Evolutionary conservation across 2,329 filamentous ascomycete species (phyloP), one percentile per base, ranked within the genome.

Genomic region (Dothidotthia symphoricarpi): DNA sequence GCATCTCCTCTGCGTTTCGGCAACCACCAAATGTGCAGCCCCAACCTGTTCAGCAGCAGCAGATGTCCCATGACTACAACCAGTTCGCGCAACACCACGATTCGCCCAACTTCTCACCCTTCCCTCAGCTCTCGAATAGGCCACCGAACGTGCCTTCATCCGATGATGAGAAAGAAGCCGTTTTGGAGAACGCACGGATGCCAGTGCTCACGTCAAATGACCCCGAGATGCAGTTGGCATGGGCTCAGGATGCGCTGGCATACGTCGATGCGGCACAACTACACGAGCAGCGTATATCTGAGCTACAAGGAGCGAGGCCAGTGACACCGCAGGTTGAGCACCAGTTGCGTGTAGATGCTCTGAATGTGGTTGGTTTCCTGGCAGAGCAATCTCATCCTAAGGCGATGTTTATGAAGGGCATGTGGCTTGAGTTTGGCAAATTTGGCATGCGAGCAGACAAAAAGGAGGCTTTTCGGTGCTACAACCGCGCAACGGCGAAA

Each of bases 351-450:
- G 73, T 85, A 33, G 93, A 98, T 65, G 89, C 93, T 22, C 78
- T 95, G 70, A 96, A 90, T 62, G 93, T 98, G 45, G 85, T 96
- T 54, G 80, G 78, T 39, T 96, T 96, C 64, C 75, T 98, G 24
- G 86, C 91, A 16, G 85, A 90, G 35, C 93, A 98, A 66, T 82
- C 85, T 47, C 93, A 98, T 56, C 93, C 93, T 16, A 89, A 93
- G 61, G 93, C 93, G 16, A 82, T 94, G 51, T 98, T 97, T 65
- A 88, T 97, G 73, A 83, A 83, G 57, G 88, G 89, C 43, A 96
- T 95, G 77, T 98, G 93, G 93, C 76, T 95, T 34, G 93, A 98
- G 64, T 98, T 97, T 75, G 93, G 93, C 54, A 95, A 95, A 63
- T 97, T 96, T 62, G 89, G 88, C 26, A 82, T 85, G 66, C 82